phyloP scores from a whole-genome alignment of 768 basidiomycete genomes.

The Pholiota molesta region DNA sequence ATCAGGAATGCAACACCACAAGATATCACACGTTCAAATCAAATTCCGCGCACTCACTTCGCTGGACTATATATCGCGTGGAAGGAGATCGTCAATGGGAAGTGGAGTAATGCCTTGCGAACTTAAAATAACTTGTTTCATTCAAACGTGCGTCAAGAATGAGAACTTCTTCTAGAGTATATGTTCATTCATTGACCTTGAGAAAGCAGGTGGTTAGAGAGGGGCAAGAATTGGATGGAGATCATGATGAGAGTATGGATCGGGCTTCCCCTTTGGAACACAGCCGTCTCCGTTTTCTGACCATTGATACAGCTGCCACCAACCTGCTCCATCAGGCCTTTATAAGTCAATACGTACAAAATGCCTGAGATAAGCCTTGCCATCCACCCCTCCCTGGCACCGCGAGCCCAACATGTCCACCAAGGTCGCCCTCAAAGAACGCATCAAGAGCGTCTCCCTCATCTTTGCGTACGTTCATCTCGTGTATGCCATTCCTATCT shows the following conservation, averaged over 20 bases:
- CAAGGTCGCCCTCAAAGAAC: constrained; percentile 30
- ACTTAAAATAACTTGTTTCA: not conserved
- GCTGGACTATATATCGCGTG: not conserved
- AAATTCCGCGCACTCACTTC: not conserved
- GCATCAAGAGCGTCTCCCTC: constrained; percentile 66
- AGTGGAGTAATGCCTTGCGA: not conserved
- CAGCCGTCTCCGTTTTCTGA: not conserved
- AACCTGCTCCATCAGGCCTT: not conserved
- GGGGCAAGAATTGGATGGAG: not conserved
- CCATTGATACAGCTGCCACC: constrained; percentile 1
- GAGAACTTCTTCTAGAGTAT: not conserved
- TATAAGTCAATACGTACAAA: constrained; percentile 11
- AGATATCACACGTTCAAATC: not conserved
- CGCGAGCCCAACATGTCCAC: constrained; percentile 18
- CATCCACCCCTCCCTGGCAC: constrained; percentile 14
- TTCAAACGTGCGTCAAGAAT: not conserved
- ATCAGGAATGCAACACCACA: not conserved
- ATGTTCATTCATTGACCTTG: not conserved
- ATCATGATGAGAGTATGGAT: not conserved
- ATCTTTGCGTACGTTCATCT: constrained; percentile 73
- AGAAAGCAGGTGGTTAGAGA: not conserved
- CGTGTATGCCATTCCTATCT: not conserved
- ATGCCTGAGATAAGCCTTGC: constrained; percentile 8
- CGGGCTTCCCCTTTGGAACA: not conserved
- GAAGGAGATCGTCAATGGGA: not conserved